Conservation (phyloP, 345 rosid species). For the Populus simonii region DNA sequence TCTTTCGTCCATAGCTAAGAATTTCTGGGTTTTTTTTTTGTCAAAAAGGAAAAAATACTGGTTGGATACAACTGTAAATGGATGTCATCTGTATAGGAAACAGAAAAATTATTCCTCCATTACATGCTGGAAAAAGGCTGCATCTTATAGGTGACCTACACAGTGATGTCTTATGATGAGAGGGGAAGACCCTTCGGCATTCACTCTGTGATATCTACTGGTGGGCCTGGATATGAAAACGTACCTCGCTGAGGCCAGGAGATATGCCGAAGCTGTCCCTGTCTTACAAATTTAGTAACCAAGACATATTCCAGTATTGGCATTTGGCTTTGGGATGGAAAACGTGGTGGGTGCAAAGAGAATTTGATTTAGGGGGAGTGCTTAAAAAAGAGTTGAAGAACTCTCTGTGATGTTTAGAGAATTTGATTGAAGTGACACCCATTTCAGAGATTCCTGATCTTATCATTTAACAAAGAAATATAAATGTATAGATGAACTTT, state of each 20-base stretch:
- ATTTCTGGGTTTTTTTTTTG: neutral
- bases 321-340: conserved; percentile 4
- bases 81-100: neutral
- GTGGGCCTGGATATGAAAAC: conserved; percentile 25
- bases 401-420: neutral
- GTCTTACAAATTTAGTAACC: neutral
- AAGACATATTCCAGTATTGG: conserved; percentile 3
- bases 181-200: conserved; percentile 24
- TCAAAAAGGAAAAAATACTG: neutral
- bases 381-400: neutral
- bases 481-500: neutral
- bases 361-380: neutral
- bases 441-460: conserved; percentile 13
- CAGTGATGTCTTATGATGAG: conserved; percentile 32
- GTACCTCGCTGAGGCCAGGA: conserved; percentile 16
- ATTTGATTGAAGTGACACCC: conserved; percentile 24
- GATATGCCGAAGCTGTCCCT: conserved; percentile 14
- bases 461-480: neutral
- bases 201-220: neutral
- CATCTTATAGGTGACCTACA: conserved; percentile 36
- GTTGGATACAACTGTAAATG: conserved; percentile 1
- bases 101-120: conserved; percentile 8
- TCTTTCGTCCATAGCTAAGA: neutral
- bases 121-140: conserved; percentile 37
- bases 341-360: conserved; percentile 1